Evolutionary conservation across 2,329 filamentous ascomycete genomes (phyloP).

Genomic region (Microdochium bolleyi): DNA sequence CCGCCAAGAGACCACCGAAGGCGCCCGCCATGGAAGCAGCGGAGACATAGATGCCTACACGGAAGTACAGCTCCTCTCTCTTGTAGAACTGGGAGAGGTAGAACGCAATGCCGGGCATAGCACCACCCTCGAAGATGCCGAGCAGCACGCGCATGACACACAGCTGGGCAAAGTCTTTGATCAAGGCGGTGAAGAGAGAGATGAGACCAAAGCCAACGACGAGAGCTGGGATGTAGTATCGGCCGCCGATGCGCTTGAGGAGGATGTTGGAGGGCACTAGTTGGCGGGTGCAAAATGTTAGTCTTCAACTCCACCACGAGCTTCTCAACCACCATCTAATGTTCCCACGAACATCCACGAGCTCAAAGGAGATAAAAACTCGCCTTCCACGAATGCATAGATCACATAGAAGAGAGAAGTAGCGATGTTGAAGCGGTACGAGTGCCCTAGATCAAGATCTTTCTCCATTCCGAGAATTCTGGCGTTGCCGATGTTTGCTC

Average conservation of each 20-base stretch:
- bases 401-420: constrained; percentile 51
- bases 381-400: constrained; percentile 37
- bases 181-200: constrained; percentile 45
- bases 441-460: constrained; percentile 35
- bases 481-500: constrained; percentile 43
- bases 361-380: background rate
- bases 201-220: constrained; percentile 48
- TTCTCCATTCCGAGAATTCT: constrained; percentile 43
- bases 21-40: constrained; percentile 47
- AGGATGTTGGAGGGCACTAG: constrained; percentile 47
- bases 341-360: background rate
- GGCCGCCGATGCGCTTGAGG: constrained; percentile 43
- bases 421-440: constrained; percentile 48
- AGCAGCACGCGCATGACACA: constrained; percentile 38
- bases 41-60: constrained; percentile 48
- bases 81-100: constrained; percentile 50
- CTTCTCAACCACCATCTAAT: background rate
- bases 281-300: background rate
- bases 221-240: constrained; percentile 43
- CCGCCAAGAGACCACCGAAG: constrained; percentile 48
- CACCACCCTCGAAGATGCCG: constrained; percentile 48
- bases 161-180: constrained; percentile 35
- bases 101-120: constrained; percentile 50
- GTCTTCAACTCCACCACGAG: background rate
- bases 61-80: constrained; percentile 44